Evolutionary conservation across 164 flowering plant species (phyloP), one percentile per base, ranked within the genome.

Genomic region (Vitis cinerea): DNA sequence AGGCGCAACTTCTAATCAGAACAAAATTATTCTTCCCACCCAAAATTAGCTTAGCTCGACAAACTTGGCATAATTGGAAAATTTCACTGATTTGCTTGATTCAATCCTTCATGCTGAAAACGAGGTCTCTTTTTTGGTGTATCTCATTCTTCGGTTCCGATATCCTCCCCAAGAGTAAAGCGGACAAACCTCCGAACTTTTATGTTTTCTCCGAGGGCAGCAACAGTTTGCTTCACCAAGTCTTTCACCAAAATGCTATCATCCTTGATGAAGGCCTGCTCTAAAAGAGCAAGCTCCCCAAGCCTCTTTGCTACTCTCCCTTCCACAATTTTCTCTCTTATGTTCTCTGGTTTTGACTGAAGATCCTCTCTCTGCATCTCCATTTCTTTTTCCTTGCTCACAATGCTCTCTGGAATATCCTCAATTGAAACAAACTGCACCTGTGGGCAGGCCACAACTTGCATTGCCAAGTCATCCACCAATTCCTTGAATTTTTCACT

Each of bases 311-410:
- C 75, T 56, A 96, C 59, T 72, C 99, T 79, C 30, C 99, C 99
- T 48, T 93, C 97, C 8, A 96, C 97, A 57, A 96, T 96, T 75
- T 62, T 90, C 81, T 88, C 97, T 53, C 94, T 84, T n/a, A 96
- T 90, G 71, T 89, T 89, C 83, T 96, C 99, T 0, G 99, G 99
- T 77, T 91, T 96, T 2, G 91, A 87, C 75, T 69, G 76, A 64
- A 96, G 83, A 63, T 96, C 99, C 62, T 96, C 99, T 63, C 98
- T 87, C 84, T 96, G 98, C 97, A 89, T 87, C 84, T 95, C 99
- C 13, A 93, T 64, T 65, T 85, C 93, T 67, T 87, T 93, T 74
- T 95, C 99, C 75, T 86, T 84, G 60, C 64, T 68, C 56, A 76
- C 77, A 10, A 83, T 74, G 75, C 79, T 79, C 68, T 84, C 92